These are phyloP conservation scores for Dendrostoma leiphaemia DNA, from an alignment of 2,329 filamentous ascomycete genomes.

Conservation along the genomic window DNA sequence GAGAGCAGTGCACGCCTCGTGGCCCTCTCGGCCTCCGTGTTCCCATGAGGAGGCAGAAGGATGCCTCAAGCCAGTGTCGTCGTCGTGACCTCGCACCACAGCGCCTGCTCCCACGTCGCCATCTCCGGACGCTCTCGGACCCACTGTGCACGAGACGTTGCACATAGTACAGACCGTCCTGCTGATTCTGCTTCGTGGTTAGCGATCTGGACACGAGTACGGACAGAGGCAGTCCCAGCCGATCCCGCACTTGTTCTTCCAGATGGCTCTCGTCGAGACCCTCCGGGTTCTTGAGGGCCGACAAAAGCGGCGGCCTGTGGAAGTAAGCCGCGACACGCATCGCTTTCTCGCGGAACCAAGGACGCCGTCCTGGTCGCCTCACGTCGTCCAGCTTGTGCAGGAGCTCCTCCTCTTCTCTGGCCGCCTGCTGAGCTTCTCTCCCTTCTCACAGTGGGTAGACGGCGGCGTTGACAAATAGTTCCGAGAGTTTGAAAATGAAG, in stretches of 20 bases:
- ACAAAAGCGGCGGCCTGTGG: neutral
- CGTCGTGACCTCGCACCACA: neutral
- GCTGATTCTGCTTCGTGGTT: neutral
- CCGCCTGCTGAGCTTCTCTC: neutral
- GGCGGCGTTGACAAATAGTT: neutral
- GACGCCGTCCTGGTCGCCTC: neutral
- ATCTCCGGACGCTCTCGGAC: neutral
- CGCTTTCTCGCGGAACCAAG: neutral
- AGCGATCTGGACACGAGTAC: neutral
- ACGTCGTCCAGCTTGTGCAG: neutral
- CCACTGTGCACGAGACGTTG: neutral
- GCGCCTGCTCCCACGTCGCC: neutral
- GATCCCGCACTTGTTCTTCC: neutral
- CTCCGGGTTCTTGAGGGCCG: neutral
- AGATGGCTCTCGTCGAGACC: neutral
- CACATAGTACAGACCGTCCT: neutral
- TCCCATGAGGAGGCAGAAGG: neutral
- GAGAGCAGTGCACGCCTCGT: neutral
- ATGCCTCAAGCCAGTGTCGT: neutral
- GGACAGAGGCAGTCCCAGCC: neutral
- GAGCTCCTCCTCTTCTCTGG: neutral
- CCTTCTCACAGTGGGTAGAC: neutral
- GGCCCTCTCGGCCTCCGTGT: neutral
- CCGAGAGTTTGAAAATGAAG: neutral
- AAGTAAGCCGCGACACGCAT: too few species aligned